Percentiles rank a stretch among this genome's conserved stretches.
phyloP scores from a whole-genome alignment of 2,329 filamentous ascomycete genomes.

The Neofusicoccum ribis region DNA sequence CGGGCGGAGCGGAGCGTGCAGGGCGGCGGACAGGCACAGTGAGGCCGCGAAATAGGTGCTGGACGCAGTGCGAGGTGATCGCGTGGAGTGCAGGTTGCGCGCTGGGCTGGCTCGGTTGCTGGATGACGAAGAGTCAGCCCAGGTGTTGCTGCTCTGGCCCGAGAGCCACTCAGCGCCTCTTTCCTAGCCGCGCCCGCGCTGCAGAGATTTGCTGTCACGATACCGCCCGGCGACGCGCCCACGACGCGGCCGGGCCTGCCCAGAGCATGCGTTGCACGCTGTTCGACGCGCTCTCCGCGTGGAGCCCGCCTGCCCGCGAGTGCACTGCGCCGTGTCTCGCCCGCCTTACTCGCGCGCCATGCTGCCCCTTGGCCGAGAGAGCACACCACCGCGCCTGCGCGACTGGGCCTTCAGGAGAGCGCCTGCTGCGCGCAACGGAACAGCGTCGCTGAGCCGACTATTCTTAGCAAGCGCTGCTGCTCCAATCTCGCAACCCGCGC shows the following conservation, averaged over 20 bases:
- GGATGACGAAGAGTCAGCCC: constrained; percentile 21
- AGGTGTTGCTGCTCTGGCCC: constrained; percentile 17
- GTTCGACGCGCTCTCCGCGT: neutral
- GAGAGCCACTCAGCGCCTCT: constrained; percentile 8
- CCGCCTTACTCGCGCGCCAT: neutral
- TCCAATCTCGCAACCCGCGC: neutral
- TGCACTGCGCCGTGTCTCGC: neutral
- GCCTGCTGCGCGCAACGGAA: neutral
- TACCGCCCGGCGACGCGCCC: neutral
- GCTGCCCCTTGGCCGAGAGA: constrained; percentile 3
- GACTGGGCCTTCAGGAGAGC: neutral
- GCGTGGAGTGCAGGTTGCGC: constrained; percentile 20
- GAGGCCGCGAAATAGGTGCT: constrained; percentile 17
- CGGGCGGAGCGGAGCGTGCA: constrained; percentile 4
- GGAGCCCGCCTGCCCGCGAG: neutral
- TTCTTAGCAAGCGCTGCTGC: constrained; percentile 1
- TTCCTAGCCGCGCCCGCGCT: constrained; percentile 12
- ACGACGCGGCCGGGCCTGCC: neutral
- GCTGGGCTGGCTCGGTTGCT: constrained; percentile 17
- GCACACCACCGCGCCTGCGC: constrained; percentile 10
- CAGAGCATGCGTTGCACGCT: neutral
- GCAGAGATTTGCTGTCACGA: constrained; percentile 16
- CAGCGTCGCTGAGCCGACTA: neutral
- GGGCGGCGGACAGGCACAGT: neutral
- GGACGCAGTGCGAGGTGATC: constrained; percentile 15